These are phyloP conservation scores for Magnusiomyces clavatus DNA, from an alignment of 1,139 yeast species.

Conservation along the genomic window DNA sequence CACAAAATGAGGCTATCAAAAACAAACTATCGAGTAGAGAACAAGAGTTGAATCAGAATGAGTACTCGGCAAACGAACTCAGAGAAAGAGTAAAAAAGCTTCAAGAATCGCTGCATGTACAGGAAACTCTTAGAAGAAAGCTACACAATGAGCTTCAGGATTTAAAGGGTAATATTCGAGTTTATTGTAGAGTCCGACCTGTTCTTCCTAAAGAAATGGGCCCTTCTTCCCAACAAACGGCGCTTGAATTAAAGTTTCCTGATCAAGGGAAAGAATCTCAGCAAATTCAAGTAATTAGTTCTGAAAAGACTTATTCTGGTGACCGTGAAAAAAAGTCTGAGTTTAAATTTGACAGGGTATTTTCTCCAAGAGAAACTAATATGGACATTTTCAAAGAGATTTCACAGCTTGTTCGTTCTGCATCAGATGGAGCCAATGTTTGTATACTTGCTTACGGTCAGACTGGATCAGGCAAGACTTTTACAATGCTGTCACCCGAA, in stretches of 20 bases:
- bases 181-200: slow-evolving; percentile 82
- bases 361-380: slow-evolving; percentile 49
- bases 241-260: slow-evolving; percentile 39
- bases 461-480: slow-evolving; percentile 31
- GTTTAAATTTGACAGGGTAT: slow-evolving; percentile 76
- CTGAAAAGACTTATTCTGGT: no score
- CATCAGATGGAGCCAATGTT: slow-evolving; percentile 60
- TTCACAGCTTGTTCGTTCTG: slow-evolving; percentile 80
- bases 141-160: slow-evolving; percentile 77
- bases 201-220: slow-evolving; percentile 27
- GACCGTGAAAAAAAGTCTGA: no score
- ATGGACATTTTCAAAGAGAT: slow-evolving; percentile 70
- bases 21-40: no score
- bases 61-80: no score
- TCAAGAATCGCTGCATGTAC: no score
- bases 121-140: slow-evolving; percentile 51
- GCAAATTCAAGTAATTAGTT: no score
- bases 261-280: slow-evolving; percentile 28
- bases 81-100: no score
- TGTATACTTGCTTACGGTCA: slow-evolving; percentile 32
- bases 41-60: no score
- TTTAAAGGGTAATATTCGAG: slow-evolving; percentile 85
- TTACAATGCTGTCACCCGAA: slow-evolving; percentile 38
- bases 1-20: no score
- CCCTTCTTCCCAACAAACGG: slow-evolving; percentile 14